phyloP scores from a whole-genome alignment of 2,329 filamentous ascomycete species.

The Emergomyces orientalis region DNA sequence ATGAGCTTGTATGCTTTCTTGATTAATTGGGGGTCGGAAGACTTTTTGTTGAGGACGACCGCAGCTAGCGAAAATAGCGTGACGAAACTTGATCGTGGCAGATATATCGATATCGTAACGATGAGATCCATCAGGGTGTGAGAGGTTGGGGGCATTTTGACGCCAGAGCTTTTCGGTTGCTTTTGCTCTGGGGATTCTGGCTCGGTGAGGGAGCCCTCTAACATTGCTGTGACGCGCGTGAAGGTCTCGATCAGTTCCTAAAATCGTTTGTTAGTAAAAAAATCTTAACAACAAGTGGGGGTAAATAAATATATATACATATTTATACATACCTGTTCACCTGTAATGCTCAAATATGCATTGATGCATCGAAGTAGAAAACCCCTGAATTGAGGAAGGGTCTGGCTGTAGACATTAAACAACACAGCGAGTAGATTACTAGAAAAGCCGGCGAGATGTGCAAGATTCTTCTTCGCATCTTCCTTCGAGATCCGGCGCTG shows the following conservation, averaged over 20 bases:
- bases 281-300: background rate
- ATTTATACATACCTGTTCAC: constrained; percentile 43
- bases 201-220: constrained; percentile 59
- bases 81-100: constrained; percentile 76
- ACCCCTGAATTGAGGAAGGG: constrained; percentile 80
- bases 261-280: constrained; percentile 13
- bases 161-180: constrained; percentile 52
- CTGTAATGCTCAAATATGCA: constrained; percentile 81
- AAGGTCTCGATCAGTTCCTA: constrained; percentile 81
- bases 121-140: constrained; percentile 96
- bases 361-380: constrained; percentile 93
- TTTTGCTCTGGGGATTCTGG: constrained; percentile 56
- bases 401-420: constrained; percentile 99
- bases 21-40: constrained; percentile 73
- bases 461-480: constrained; percentile 67
- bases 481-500: constrained; percentile 69
- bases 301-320: background rate
- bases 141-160: constrained; percentile 78
- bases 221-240: constrained; percentile 71
- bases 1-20: constrained; percentile 99
- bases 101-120: constrained; percentile 89
- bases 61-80: constrained; percentile 80
- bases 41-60: constrained; percentile 62
- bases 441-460: constrained; percentile 68
- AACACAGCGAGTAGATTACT: constrained; percentile 87